Percentiles rank a stretch among this genome's conserved stretches.
Conservation (phyloP, 352 stramenopile genomes). For the Phytophthora uliginosa region DNA sequence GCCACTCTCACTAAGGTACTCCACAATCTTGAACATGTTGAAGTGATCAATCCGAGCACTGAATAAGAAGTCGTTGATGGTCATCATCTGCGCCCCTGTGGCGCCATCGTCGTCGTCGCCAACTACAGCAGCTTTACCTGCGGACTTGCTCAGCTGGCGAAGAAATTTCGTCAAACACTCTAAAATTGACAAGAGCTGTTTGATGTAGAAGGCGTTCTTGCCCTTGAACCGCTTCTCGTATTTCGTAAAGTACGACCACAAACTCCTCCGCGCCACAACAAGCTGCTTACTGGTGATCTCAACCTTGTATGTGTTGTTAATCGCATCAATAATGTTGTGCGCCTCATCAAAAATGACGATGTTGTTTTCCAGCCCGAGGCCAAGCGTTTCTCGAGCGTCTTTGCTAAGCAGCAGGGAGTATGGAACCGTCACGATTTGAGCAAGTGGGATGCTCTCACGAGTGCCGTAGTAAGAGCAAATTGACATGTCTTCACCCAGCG, state of each 20-base stretch:
- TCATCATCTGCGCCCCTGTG: slow-evolving; percentile 70
- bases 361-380: slow-evolving; percentile 86
- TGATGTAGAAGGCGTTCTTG: slow-evolving; percentile 92
- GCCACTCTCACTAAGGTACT: slow-evolving; percentile 83
- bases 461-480: slow-evolving; percentile 99
- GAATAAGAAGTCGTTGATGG: slow-evolving; percentile 91
- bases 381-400: slow-evolving; percentile 91
- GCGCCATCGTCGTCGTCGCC: slow-evolving; percentile 34
- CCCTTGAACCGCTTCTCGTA: slow-evolving; percentile 91
- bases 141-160: slow-evolving; percentile 53
- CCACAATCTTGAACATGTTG: slow-evolving; percentile 92
- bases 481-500: slow-evolving; percentile 90
- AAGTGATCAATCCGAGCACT: slow-evolving; percentile 85
- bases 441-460: slow-evolving; percentile 88
- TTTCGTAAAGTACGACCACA: slow-evolving; percentile 91
- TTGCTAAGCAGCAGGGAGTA: slow-evolving; percentile 96
- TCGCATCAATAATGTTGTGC: slow-evolving; percentile 98
- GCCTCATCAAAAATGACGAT: slow-evolving; percentile 99
- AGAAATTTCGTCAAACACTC: slow-evolving; percentile 86
- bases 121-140: slow-evolving; percentile 1
- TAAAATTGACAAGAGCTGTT: slow-evolving; percentile 85
- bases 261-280: slow-evolving; percentile 69
- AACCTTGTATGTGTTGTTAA: slow-evolving; percentile 94
- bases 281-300: slow-evolving; percentile 81
- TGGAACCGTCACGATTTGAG: slow-evolving; percentile 93